phyloP scores from a whole-genome alignment of 352 stramenopile species.

The Globisporangium iwayamae region DNA sequence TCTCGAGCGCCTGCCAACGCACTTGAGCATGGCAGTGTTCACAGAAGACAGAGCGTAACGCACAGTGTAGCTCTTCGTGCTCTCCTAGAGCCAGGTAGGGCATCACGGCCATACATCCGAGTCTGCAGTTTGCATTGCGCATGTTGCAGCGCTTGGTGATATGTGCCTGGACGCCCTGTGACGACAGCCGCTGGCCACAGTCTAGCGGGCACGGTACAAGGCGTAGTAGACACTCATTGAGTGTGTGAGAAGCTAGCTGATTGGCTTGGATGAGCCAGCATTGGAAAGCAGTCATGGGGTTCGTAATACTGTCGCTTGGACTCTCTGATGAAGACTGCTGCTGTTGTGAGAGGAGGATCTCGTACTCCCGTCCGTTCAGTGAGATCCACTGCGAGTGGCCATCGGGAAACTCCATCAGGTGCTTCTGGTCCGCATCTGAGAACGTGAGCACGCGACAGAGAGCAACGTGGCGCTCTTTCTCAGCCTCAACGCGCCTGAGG shows the following conservation, averaged over 20 bases:
- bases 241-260: conserved; percentile 21
- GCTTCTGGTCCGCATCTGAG: conserved; percentile 18
- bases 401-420: conserved; percentile 58
- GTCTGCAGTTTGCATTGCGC: conserved; percentile 49
- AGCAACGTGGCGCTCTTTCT: conserved; percentile 15
- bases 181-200: conserved; percentile 57
- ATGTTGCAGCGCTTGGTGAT: conserved; percentile 56
- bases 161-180: conserved; percentile 32
- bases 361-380: conserved; percentile 39
- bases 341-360: conserved; percentile 21
- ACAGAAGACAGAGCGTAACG: conserved; percentile 42
- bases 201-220: conserved; percentile 56
- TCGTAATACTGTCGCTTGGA: not conserved
- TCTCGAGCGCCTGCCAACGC: conserved; percentile 21
- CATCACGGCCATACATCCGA: conserved; percentile 58
- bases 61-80: conserved; percentile 53
- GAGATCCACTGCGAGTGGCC: conserved; percentile 45
- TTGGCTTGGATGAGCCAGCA: conserved; percentile 24
- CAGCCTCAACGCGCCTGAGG: not conserved
- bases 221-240: conserved; percentile 39
- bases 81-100: conserved; percentile 32
- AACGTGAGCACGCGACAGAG: conserved; percentile 49
- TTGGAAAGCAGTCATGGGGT: conserved; percentile 15
- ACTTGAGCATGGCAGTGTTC: conserved; percentile 44
- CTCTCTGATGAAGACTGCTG: not conserved